Base-by-base conservation (phyloP, 2,329 filamentous ascomycete species). In the Blastomyces percursus region DNA sequence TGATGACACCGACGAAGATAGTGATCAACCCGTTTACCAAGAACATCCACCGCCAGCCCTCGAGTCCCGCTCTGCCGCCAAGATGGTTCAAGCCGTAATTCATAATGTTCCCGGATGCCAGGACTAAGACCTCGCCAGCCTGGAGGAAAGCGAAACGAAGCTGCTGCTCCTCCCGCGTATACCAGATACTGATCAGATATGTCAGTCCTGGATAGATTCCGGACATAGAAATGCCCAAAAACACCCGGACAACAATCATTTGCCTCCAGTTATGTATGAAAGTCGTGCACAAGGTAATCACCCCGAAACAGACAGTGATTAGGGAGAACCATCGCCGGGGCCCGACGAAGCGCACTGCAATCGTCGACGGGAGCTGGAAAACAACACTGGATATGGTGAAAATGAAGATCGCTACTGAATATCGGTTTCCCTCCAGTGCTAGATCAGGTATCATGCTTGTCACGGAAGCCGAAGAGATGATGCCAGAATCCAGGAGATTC, bases 41-140 rank as follows among this genome's bases (percentile, higher is more conserved):
- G 66, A 85, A 89, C 84, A 88, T 88, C 79, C 83, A 88, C 35
- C 84, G 81, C 85, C 86, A 88, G 1, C 86, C 85, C 11, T 80
- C 79, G 30, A 88, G 69, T 5, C 81, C 82, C 1, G 75, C 77
- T 11, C 72, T 76, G 1, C 84, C 84, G 66, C 87, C 73, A 2
- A 88, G 75, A 58, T 83, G 78, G 63, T 88, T 87, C n/a, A 90
- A 77, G 0, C 82, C 86, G 68, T 81, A 89, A 70, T 89, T 89
- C 67, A 88, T 81, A 64, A 88, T 84, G 59, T 81, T 79, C 4
- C 86, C 86, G 0, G 86, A 87, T 0, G 85, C 85, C 1, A 90
- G 77, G 2, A 88, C 79, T 19, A 83, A 79, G 30, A 89, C 84
- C 69, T 89, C 82, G 1, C 85, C 84, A 51, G 79, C 82, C 71